These are phyloP conservation scores for Lactarius hatsudake DNA, from an alignment of 768 basidiomycete species.

Conservation along the genomic window DNA sequence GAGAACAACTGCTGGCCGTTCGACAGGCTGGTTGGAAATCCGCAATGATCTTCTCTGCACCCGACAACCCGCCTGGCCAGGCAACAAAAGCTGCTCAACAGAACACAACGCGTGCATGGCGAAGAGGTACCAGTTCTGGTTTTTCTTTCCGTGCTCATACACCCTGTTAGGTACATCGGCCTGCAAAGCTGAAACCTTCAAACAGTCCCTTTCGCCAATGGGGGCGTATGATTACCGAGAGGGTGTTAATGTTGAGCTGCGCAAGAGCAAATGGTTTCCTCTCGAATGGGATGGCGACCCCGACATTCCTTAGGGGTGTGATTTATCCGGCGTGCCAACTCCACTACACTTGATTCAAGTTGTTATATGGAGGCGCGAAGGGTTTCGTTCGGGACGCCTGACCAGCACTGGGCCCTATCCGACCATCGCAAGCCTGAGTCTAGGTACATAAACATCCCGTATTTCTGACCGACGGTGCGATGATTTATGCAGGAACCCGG, in stretches of 20 bases:
- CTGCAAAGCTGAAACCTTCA: constrained; percentile 54
- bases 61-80: too few species aligned
- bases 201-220: constrained; percentile 61
- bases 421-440: constrained; percentile 80
- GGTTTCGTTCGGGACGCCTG: constrained; percentile 41
- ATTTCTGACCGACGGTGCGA: not conserved
- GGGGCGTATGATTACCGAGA: constrained; percentile 53
- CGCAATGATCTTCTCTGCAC: too few species aligned
- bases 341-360: constrained; percentile 40
- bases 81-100: constrained; percentile 44
- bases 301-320: constrained; percentile 20
- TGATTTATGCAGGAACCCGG: constrained; percentile 46
- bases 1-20: constrained; percentile 84
- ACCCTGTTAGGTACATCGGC: constrained; percentile 69
- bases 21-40: constrained; percentile 43
- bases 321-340: constrained; percentile 69
- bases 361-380: constrained; percentile 80
- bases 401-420: constrained; percentile 51
- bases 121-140: constrained; percentile 19
- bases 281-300: constrained; percentile 30
- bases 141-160: not conserved
- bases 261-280: constrained; percentile 53
- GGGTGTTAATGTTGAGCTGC: too few species aligned
- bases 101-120: constrained; percentile 77
- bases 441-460: constrained; percentile 45